Evolutionary conservation across 139 green algal genomes (phyloP).

Genomic region (Monoraphidium neglectum): DNA sequence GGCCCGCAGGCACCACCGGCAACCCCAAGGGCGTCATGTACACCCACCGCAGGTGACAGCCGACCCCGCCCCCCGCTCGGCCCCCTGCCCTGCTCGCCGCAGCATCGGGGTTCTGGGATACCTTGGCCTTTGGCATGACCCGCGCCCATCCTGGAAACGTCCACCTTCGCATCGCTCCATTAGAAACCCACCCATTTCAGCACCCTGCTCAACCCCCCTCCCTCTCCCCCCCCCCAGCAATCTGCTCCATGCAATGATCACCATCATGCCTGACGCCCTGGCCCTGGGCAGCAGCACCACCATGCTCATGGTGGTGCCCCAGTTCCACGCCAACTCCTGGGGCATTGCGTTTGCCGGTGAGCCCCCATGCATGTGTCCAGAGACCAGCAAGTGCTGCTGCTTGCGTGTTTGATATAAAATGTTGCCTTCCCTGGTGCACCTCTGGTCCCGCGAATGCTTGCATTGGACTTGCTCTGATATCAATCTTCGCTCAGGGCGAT

Average conservation of each 20-base stretch:
- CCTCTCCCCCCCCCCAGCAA: slow-evolving; percentile 79
- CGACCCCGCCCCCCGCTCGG: neutral
- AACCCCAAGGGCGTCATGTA: slow-evolving; percentile 51
- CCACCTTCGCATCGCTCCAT: neutral
- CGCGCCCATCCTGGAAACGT: neutral
- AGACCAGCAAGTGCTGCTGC: too few species aligned
- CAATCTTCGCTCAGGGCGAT: neutral
- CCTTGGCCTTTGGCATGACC: neutral
- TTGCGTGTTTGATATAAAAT: too few species aligned
- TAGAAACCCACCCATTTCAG: neutral
- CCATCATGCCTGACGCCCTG: slow-evolving; percentile 46
- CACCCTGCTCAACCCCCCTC: slow-evolving; percentile 56
- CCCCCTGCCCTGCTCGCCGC: neutral
- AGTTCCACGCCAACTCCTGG: slow-evolving; percentile 64
- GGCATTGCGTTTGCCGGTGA: too few species aligned
- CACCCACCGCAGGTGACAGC: slow-evolving; percentile 2
- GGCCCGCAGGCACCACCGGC: slow-evolving; percentile 51
- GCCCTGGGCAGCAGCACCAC: slow-evolving; percentile 32
- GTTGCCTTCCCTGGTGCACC: too few species aligned
- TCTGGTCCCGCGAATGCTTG: too few species aligned
- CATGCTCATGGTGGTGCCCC: slow-evolving; percentile 70
- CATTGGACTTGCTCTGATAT: too few species aligned
- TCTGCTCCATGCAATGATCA: slow-evolving; percentile 69
- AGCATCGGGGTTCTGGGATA: neutral
- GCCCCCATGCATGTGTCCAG: too few species aligned